These are phyloP conservation scores for Pichia scutulata DNA, from an alignment of 805 yeast species.

Conservation along the genomic window DNA sequence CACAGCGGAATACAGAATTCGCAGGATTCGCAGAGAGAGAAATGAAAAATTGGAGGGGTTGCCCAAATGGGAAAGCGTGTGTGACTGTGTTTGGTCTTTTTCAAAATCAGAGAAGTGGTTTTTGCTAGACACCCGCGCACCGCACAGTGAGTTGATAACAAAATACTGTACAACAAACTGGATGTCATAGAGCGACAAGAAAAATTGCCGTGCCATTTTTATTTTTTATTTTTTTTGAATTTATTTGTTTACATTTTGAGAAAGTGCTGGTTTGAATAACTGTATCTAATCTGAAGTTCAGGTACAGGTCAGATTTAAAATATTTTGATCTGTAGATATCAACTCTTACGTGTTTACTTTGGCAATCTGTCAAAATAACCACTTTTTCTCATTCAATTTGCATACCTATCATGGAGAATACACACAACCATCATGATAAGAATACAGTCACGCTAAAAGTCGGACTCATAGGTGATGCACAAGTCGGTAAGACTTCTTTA, in stretches of 20 bases:
- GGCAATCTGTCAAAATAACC: background rate
- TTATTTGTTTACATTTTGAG: background rate
- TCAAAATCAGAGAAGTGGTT: background rate
- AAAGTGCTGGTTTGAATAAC: background rate
- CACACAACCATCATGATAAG: slow-evolving; percentile 13
- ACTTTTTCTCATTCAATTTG: too few species aligned
- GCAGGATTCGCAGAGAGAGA: background rate
- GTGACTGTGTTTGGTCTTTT: background rate
- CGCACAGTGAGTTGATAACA: background rate
- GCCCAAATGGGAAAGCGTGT: background rate
- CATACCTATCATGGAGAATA: background rate
- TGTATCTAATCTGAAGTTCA: background rate
- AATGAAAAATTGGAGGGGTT: background rate
- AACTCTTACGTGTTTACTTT: background rate
- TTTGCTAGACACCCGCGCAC: background rate
- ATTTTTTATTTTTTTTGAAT: background rate
- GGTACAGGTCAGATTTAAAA: background rate
- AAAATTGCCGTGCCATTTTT: background rate
- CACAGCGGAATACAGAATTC: background rate
- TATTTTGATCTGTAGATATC: background rate
- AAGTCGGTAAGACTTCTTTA: slow-evolving; percentile 89
- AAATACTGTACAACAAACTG: background rate
- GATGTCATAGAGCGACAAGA: background rate
- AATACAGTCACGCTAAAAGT: slow-evolving; percentile 65
- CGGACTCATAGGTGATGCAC: slow-evolving; percentile 92